Percentiles rank a stretch among this genome's conserved stretches.
Evolutionary conservation across 2,329 filamentous ascomycete species (phyloP).

Genomic region (Teratosphaeria nubilosa): DNA sequence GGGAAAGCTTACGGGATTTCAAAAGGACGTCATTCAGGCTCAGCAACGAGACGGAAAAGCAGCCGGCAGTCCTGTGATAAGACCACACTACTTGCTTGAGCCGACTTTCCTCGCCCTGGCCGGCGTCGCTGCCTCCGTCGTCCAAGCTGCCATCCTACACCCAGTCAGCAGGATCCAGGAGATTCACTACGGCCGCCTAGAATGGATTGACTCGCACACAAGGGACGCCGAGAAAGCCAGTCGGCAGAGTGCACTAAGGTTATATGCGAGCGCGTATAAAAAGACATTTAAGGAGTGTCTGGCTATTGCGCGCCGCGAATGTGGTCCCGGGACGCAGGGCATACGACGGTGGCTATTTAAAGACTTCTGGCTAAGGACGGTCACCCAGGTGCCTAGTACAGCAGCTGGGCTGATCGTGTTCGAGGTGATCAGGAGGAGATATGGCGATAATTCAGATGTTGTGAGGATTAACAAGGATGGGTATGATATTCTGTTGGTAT

Average conservation of each 20-base stretch:
- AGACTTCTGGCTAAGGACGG: slow-evolving; percentile 62
- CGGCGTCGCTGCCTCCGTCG: slow-evolving; percentile 57
- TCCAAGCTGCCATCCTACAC: slow-evolving; percentile 60
- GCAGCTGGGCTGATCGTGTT: slow-evolving; percentile 70
- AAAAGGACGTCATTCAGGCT: slow-evolving; percentile 21
- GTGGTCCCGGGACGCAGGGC: slow-evolving; percentile 42
- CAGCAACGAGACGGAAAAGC: slow-evolving; percentile 10
- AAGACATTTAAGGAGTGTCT: slow-evolving; percentile 55
- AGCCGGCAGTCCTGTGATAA: slow-evolving; percentile 44
- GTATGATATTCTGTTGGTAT: slow-evolving; percentile 58
- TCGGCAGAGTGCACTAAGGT: slow-evolving; percentile 44
- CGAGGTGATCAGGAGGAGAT: slow-evolving; percentile 64
- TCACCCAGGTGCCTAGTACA: slow-evolving; percentile 66
- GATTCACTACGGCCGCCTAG: slow-evolving; percentile 62
- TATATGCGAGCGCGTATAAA: slow-evolving; percentile 62
- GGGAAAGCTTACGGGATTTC: slow-evolving; percentile 23
- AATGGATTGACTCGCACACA: slow-evolving; percentile 55
- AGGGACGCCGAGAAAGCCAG: slow-evolving; percentile 23
- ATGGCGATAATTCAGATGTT: slow-evolving; percentile 47
- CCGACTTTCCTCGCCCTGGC: slow-evolving; percentile 61
- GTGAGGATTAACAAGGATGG: slow-evolving; percentile 58
- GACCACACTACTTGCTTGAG: slow-evolving; percentile 66
- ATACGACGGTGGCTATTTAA: slow-evolving; percentile 57
- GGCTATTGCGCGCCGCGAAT: slow-evolving; percentile 47
- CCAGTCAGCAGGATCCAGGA: slow-evolving; percentile 62